Conservation (phyloP, 257 asterid species). For the Solanum medicagineum region DNA sequence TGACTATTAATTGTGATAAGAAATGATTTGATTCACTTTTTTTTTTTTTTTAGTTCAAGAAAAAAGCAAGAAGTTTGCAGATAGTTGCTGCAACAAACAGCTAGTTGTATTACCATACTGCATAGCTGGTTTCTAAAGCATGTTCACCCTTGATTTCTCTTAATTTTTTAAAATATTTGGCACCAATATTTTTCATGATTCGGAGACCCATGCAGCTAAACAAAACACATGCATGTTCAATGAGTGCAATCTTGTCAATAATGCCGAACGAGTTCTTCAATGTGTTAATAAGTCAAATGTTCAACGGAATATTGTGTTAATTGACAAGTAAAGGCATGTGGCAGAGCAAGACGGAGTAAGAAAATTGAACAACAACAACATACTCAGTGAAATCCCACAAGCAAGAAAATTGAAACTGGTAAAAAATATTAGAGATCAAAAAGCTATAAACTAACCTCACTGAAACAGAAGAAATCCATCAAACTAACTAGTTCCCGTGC, state of each 20-base stretch:
- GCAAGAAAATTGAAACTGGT: neutral
- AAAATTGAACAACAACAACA: neutral
- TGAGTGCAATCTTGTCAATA: neutral
- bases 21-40: neutral
- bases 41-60: neutral
- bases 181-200: neutral
- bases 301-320: neutral
- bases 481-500: constrained; percentile 76
- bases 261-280: neutral
- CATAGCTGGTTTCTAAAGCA: neutral
- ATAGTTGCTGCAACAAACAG: neutral
- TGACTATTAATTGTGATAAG: neutral
- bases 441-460: constrained; percentile 60
- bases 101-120: neutral
- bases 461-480: constrained; percentile 98
- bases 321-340: neutral
- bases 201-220: neutral
- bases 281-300: neutral
- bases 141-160: neutral
- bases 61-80: neutral
- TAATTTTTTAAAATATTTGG: neutral
- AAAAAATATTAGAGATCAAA: neutral
- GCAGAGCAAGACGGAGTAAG: neutral
- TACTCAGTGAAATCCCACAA: no score
- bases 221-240: neutral